Evolutionary conservation across 2,329 filamentous ascomycete species (phyloP), one percentile per base, ranked within the genome.

Genomic region (Rhexocercosporidium sp.): DNA sequence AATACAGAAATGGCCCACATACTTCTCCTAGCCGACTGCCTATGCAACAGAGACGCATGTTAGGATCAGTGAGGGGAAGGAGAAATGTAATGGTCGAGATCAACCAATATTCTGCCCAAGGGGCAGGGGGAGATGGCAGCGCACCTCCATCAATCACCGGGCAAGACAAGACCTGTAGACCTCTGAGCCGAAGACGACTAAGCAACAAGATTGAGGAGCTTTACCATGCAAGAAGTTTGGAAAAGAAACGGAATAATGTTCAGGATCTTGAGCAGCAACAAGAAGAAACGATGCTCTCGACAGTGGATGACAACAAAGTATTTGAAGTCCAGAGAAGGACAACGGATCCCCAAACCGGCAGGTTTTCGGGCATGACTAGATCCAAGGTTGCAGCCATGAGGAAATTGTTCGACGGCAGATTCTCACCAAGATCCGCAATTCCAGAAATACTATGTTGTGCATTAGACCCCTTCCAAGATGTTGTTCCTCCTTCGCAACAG

Each of bases 371-470:
- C 27, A 66, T n/a, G n/a, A 59, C 46, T 11, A 25, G 41, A 7
- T 68, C 65, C 1, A 74, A 69, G 53, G 72, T 75, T 16, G 64
- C 69, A n/a, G 72, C 69, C 49, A 73, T 73, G 67, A 74, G 64
- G 34, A 71, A 63, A 47, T 34, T 69, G 9, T 75, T 75, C 59
- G 73, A 75, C 34, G 64, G 49, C 12, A 65, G 57, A 53, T 54
- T 62, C 54, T 6, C 47, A 12, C 37, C 46, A 1, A 61, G 14
- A 25, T 65, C 46, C 20, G 34, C 34, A 34, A 31, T 20, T 41
- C 39, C 51, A 53, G 37, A 64, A 63, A 47, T 27, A 49, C 39
- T 39, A 29, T 54, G 34, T 29, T 56, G 31, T 22, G 46, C 14
- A 41, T 22, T 57, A 27, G 34, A 57, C 20, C 54, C 54, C 6